Evolutionary conservation across 106 monocot genomes (phyloP).

Genomic region (Allium cepa): DNA sequence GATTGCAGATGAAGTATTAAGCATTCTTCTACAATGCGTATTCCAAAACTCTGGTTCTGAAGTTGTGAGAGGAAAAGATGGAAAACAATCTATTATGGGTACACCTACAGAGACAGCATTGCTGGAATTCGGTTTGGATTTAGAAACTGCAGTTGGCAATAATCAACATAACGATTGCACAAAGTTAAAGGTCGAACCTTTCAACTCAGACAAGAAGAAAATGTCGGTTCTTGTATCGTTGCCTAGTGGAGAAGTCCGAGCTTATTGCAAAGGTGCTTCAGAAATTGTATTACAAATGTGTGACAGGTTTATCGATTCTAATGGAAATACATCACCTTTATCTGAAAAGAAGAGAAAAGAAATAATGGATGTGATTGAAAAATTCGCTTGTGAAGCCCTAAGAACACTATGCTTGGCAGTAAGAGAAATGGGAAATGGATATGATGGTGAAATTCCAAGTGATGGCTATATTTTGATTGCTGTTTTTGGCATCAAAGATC

Average conservation of each 20-base stretch:
- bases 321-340: conserved; percentile 44
- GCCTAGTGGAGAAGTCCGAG: conserved; percentile 39
- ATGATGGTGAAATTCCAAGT: conserved; percentile 45
- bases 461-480: conserved; percentile 79
- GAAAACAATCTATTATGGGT: conserved; percentile 57
- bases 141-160: conserved; percentile 38
- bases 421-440: conserved; percentile 40
- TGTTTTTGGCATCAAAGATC: conserved; percentile 95
- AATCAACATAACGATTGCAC: conserved; percentile 27
- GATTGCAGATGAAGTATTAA: conserved; percentile 33
- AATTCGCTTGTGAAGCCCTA: conserved; percentile 74
- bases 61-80: conserved; percentile 61
- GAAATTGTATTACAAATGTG: conserved; percentile 80
- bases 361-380: conserved; percentile 43
- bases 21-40: conserved; percentile 66
- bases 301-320: conserved; percentile 46
- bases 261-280: conserved; percentile 93
- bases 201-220: conserved; percentile 89
- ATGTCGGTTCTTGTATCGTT: conserved; percentile 82
- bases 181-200: conserved; percentile 88
- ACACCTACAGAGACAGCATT: conserved; percentile 92
- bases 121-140: conserved; percentile 71
- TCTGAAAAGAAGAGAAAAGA: conserved; percentile 37
- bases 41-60: conserved; percentile 79
- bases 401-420: conserved; percentile 86